These are phyloP conservation scores for Olyra latifolia DNA, from an alignment of 176 grass and related monocot genomes.

Conservation along the genomic window DNA sequence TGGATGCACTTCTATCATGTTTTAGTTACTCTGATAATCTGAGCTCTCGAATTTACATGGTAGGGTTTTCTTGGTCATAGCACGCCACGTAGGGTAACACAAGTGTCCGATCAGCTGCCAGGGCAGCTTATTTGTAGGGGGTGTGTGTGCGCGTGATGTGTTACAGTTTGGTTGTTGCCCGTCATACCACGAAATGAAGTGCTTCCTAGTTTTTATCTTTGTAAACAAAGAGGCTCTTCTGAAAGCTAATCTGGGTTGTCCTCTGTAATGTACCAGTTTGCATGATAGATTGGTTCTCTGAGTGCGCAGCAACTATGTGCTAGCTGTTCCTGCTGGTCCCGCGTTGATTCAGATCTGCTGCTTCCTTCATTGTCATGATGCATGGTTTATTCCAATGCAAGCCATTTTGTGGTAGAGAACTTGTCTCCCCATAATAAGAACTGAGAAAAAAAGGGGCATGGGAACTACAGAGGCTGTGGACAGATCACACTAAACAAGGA, in stretches of 20 bases:
- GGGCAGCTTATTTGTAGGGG: conserved; percentile 32
- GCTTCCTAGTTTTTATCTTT: conserved; percentile 22
- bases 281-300: conserved; percentile 22
- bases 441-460: background rate
- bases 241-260: conserved; percentile 33
- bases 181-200: conserved; percentile 37
- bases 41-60: conserved; percentile 40
- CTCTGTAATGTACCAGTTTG: conserved; percentile 19
- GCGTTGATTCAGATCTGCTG: background rate
- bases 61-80: conserved; percentile 44
- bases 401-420: conserved; percentile 13
- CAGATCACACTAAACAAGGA: background rate
- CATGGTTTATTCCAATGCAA: background rate
- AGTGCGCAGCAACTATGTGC: conserved; percentile 21
- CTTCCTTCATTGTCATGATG: background rate
- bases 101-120: conserved; percentile 37
- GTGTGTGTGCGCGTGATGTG: conserved; percentile 10
- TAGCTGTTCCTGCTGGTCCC: conserved; percentile 21
- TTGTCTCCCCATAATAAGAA: background rate
- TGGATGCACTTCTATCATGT: conserved; percentile 46
- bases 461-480: background rate
- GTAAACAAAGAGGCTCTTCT: conserved; percentile 33
- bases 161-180: conserved; percentile 27
- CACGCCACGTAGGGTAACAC: conserved; percentile 43
- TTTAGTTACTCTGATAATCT: conserved; percentile 45